These are phyloP conservation scores for Lecanicillium sp. DNA, from an alignment of 2,329 filamentous ascomycete species.

Conservation along the genomic window DNA sequence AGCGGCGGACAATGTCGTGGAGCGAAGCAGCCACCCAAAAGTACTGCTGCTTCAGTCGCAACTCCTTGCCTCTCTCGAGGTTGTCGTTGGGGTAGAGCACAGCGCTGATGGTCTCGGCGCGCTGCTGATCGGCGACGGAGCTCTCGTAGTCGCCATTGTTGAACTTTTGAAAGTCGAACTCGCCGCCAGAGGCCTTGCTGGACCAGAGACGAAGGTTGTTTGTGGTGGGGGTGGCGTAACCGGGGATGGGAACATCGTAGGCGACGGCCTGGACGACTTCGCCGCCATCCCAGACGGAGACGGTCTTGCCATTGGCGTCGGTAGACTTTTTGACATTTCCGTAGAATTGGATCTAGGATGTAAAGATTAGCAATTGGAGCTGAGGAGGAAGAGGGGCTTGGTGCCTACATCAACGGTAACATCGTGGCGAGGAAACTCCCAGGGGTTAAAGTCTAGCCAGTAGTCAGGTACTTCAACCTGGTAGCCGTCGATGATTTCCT, in stretches of 20 bases:
- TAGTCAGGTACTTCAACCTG: constrained; percentile 98
- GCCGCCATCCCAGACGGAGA: constrained; percentile 81
- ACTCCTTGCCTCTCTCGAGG: constrained; percentile 90
- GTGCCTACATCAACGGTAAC: constrained; percentile 70
- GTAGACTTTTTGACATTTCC: constrained; percentile 71
- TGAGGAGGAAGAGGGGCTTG: background rate
- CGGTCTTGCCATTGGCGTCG: constrained; percentile 69
- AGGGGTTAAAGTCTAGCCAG: constrained; percentile 98
- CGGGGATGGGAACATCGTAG: constrained; percentile 88
- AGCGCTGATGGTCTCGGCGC: constrained; percentile 96
- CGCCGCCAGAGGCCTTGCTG: constrained; percentile 91
- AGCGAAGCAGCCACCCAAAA: constrained; percentile 98
- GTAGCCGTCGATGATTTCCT: constrained; percentile 96
- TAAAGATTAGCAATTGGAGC: constrained; percentile 12
- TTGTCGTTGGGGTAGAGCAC: constrained; percentile 98
- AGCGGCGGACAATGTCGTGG: constrained; percentile 91
- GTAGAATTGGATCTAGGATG: constrained; percentile 76
- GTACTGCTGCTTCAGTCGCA: constrained; percentile 97
- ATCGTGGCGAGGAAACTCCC: constrained; percentile 96
- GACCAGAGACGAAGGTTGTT: constrained; percentile 98
- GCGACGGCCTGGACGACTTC: constrained; percentile 89
- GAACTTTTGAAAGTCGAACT: constrained; percentile 99
- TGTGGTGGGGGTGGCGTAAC: constrained; percentile 81
- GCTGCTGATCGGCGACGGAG: constrained; percentile 95
- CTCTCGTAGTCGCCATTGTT: constrained; percentile 97